phyloP scores from a whole-genome alignment of 73 alveolate genomes.

The Paramecium caudatum region DNA sequence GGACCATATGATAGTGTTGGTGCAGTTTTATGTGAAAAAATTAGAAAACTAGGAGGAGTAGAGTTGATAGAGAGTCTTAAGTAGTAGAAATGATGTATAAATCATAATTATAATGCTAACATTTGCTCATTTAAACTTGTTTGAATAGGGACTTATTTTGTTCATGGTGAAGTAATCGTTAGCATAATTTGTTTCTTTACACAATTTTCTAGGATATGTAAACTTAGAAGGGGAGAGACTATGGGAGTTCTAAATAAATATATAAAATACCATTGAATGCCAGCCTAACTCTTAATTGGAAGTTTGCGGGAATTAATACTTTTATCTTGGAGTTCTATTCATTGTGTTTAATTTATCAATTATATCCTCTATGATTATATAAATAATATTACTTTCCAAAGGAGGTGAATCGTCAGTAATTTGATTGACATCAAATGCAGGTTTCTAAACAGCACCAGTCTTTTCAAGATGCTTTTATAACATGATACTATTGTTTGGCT shows the following conservation, averaged over 20 bases:
- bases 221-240: slow-evolving; percentile 56
- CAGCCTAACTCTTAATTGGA: slow-evolving; percentile 75
- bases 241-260: not conserved
- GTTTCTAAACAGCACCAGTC: slow-evolving; percentile 42
- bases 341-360: slow-evolving; percentile 63
- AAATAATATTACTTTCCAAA: not conserved
- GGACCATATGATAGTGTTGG: slow-evolving; percentile 16
- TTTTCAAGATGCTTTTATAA: slow-evolving; percentile 66
- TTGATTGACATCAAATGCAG: slow-evolving; percentile 67
- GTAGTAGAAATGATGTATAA: slow-evolving; percentile 17
- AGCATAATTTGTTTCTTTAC: slow-evolving; percentile 77
- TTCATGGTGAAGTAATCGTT: slow-evolving; percentile 74
- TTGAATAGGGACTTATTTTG: slow-evolving; percentile 71
- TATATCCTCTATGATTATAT: slow-evolving; percentile 53
- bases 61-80: slow-evolving; percentile 4
- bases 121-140: slow-evolving; percentile 68
- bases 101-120: not conserved
- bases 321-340: slow-evolving; percentile 75
- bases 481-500: slow-evolving; percentile 67
- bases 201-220: slow-evolving; percentile 71
- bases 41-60: slow-evolving; percentile 2
- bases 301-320: slow-evolving; percentile 71
- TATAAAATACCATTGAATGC: slow-evolving; percentile 41
- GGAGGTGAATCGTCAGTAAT: slow-evolving; percentile 68
- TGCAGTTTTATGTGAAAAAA: not conserved